These are phyloP conservation scores for Nakataea oryzae DNA, from an alignment of 2,329 filamentous ascomycete species.

Conservation along the genomic window DNA sequence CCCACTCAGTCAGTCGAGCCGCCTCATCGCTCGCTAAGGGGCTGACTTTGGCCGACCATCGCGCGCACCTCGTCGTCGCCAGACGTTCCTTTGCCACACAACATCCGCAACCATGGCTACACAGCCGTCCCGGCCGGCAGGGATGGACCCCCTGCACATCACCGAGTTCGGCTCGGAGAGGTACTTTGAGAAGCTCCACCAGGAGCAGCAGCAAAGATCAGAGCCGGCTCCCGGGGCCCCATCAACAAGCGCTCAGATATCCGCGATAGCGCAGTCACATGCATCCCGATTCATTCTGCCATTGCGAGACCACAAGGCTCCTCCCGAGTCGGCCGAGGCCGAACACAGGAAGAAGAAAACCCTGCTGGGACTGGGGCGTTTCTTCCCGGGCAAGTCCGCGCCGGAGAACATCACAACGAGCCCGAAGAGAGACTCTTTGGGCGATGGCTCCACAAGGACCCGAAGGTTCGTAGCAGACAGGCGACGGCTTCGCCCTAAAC, in stretches of 20 bases:
- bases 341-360: conserved; percentile 30
- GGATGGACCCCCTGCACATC: conserved; percentile 51
- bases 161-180: conserved; percentile 58
- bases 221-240: conserved; percentile 8
- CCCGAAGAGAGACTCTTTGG: conserved; percentile 5
- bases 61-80: neutral
- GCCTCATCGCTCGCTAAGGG: conserved; percentile 11
- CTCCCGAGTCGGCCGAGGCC: conserved; percentile 15
- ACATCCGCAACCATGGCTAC: conserved; percentile 8
- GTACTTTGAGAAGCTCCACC: conserved; percentile 51
- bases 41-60: neutral
- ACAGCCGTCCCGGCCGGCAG: conserved; percentile 16
- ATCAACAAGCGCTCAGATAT: conserved; percentile 13
- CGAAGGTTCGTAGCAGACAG: conserved; percentile 19
- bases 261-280: conserved; percentile 9
- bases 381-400: neutral
- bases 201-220: conserved; percentile 35
- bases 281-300: conserved; percentile 41
- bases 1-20: conserved; percentile 6
- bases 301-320: conserved; percentile 27
- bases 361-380: conserved; percentile 6
- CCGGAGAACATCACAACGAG: neutral
- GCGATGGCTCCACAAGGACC: conserved; percentile 9
- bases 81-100: neutral
- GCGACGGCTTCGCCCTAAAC: neutral